Percentiles rank a stretch among this genome's conserved stretches.
Conservation (phyloP, 148 eudicot species). For the Heliosperma pusillum region DNA sequence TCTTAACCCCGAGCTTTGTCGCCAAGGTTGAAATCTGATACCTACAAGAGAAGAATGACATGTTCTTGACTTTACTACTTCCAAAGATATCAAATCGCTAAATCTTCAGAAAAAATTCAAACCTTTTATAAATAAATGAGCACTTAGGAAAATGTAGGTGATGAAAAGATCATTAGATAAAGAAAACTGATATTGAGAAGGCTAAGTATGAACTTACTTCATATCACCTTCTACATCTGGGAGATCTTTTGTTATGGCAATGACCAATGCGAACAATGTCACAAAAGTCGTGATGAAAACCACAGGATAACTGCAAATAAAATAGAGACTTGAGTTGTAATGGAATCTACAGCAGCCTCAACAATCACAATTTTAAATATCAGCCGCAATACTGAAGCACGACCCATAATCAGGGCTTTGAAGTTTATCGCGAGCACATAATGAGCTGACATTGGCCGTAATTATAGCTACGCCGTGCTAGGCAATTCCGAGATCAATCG, state of each 20-base stretch:
- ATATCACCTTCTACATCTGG: slow-evolving; percentile 98
- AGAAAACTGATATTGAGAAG: slow-evolving; percentile 15
- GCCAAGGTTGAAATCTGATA: slow-evolving; percentile 91
- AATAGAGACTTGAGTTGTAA: slow-evolving; percentile 4
- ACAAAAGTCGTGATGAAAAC: slow-evolving; percentile 92
- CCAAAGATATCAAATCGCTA: background rate
- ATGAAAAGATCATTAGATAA: background rate
- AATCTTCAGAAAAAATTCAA: background rate
- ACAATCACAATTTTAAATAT: too few relatives aligned
- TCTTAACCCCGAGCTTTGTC: slow-evolving; percentile 94
- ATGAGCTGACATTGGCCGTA: background rate
- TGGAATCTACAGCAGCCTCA: background rate
- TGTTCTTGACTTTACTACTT: background rate
- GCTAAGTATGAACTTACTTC: slow-evolving; percentile 58
- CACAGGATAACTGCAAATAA: slow-evolving; percentile 76
- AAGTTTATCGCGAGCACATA: background rate
- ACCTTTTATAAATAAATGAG: background rate
- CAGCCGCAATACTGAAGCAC: background rate
- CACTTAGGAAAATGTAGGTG: background rate
- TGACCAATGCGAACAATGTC: slow-evolving; percentile 88
- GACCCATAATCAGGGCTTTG: background rate
- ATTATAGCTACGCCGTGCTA: background rate
- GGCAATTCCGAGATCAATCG: background rate
- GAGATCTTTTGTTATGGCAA: slow-evolving; percentile 99
- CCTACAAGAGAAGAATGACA: slow-evolving; percentile 34